Evolutionary conservation across 306 rosid species (phyloP).

Genomic region (Sesbania bispinosa): DNA sequence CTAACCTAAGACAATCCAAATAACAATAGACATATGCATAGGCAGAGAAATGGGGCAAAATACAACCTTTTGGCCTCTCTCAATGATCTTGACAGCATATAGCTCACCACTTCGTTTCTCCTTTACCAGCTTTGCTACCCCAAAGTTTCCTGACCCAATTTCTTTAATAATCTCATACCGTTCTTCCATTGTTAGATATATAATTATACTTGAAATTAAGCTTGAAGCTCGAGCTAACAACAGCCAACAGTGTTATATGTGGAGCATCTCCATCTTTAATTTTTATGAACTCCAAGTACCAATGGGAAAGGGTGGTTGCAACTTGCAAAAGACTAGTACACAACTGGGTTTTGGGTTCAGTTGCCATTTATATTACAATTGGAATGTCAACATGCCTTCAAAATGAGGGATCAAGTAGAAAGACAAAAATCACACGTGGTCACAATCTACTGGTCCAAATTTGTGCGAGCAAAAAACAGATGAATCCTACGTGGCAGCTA

Average conservation of each 20-base stretch:
- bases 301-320: constrained; percentile 28
- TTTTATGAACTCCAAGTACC: constrained; percentile 34
- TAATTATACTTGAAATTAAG: too few species aligned
- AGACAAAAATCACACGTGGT: constrained; percentile 39
- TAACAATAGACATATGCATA: background rate
- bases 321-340: too few species aligned
- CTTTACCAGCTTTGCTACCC: constrained; percentile 83
- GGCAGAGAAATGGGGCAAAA: background rate
- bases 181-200: constrained; percentile 67
- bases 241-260: background rate
- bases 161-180: constrained; percentile 73
- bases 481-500: constrained; percentile 22
- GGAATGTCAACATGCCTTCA: constrained; percentile 25
- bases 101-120: constrained; percentile 71
- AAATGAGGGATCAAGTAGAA: background rate
- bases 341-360: too few species aligned
- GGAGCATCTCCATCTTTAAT: constrained; percentile 23
- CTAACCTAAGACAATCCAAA: background rate
- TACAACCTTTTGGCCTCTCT: constrained; percentile 82
- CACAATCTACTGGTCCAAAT: background rate
- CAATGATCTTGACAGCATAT: constrained; percentile 83
- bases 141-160: constrained; percentile 96
- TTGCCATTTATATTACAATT: constrained; percentile 1
- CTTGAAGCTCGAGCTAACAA: background rate
- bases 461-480: background rate